These are phyloP conservation scores for Truncatella angustata DNA, from an alignment of 2,329 filamentous ascomycete genomes.

Conservation along the genomic window DNA sequence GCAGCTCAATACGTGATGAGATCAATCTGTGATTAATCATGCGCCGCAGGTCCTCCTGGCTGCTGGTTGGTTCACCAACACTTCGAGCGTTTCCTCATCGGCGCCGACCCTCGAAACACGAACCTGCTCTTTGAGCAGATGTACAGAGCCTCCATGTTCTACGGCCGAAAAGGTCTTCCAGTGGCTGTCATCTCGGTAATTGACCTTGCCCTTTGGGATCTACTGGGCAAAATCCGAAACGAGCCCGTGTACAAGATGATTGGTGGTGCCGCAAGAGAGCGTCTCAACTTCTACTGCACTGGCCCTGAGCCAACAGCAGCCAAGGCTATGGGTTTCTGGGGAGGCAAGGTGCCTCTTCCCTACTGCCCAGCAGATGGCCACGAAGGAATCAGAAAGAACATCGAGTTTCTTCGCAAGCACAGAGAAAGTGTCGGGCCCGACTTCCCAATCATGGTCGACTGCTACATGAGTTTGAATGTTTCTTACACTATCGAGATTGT, in stretches of 20 bases:
- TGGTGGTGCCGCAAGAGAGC: conserved; percentile 81
- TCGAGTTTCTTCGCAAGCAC: conserved; percentile 84
- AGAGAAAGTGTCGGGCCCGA: conserved; percentile 82
- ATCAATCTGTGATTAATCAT: not conserved
- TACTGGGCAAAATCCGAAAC: conserved; percentile 84
- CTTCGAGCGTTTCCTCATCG: conserved; percentile 88
- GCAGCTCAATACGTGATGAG: not conserved
- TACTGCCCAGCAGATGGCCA: conserved; percentile 87
- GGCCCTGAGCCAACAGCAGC: conserved; percentile 80
- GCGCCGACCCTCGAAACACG: conserved; percentile 84
- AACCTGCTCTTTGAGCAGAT: conserved; percentile 94
- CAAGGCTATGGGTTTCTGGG: conserved; percentile 84
- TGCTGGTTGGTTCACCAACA: conserved; percentile 94
- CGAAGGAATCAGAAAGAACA: conserved; percentile 80
- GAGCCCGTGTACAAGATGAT: conserved; percentile 96
- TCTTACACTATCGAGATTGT: conserved; percentile 90
- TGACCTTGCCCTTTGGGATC: conserved; percentile 89
- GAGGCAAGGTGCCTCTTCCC: conserved; percentile 85
- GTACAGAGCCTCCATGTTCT: conserved; percentile 96
- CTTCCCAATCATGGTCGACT: conserved; percentile 93
- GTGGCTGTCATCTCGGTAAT: conserved; percentile 92
- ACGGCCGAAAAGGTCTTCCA: conserved; percentile 87
- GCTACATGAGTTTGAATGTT: conserved; percentile 95
- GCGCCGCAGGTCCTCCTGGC: conserved; percentile 67
- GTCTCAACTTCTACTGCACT: conserved; percentile 91